Evolutionary conservation across 331 rosid species (phyloP).

Genomic region (Pyracantha coccinea): DNA sequence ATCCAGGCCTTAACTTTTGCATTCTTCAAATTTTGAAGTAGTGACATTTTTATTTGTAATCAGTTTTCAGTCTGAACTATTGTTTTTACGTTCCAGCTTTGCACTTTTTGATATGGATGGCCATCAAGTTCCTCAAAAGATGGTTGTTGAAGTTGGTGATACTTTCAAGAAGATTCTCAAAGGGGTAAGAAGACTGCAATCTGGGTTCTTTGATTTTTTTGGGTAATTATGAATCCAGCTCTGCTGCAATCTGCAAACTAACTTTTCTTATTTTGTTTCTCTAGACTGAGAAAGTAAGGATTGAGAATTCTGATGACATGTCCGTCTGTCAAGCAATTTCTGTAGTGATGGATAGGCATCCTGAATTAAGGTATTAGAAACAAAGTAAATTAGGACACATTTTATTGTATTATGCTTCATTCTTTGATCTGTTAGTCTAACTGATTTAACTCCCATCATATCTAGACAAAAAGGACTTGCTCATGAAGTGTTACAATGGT

Average conservation of each 20-base stretch:
- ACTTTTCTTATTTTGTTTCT: neutral
- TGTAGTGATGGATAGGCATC: constrained; percentile 56
- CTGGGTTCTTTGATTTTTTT: neutral
- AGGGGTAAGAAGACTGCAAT: neutral
- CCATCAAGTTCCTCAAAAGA: constrained; percentile 8
- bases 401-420: neutral
- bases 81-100: neutral
- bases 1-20: neutral
- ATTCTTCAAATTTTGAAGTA: neutral
- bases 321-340: constrained; percentile 60
- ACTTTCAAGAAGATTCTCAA: constrained; percentile 4
- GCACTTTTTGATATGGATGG: constrained; percentile 12
- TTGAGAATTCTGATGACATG: constrained; percentile 60
- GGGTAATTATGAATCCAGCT: neutral
- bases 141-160: constrained; percentile 9
- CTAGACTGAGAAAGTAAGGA: constrained; percentile 69
- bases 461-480: constrained; percentile 67
- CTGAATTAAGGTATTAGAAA: constrained; percentile 52
- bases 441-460: neutral
- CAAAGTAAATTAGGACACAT: neutral
- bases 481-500: constrained; percentile 66
- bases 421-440: neutral
- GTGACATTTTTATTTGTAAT: neutral
- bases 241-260: neutral
- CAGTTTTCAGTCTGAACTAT: neutral